phyloP scores from a whole-genome alignment of 208 protist species.

The Crithidia sp. region DNA sequence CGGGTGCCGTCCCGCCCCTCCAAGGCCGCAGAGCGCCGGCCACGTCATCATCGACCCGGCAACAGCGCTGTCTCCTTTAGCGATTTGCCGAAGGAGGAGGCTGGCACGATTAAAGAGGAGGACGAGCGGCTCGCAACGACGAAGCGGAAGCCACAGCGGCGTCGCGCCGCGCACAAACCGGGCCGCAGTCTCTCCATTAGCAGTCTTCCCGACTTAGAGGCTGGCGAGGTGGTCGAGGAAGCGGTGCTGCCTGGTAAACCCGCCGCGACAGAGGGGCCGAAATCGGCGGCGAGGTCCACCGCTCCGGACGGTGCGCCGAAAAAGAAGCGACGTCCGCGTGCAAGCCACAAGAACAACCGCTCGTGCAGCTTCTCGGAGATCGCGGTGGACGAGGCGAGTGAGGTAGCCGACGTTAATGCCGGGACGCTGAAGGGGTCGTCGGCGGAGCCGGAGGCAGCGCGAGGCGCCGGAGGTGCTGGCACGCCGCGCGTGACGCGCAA shows the following conservation, averaged over 20 bases:
- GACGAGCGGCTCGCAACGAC: conserved; percentile 1
- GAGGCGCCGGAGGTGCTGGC: not conserved
- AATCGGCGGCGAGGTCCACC: not conserved
- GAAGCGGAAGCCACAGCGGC: conserved; percentile 18
- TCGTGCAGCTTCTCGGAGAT: conserved; percentile 64
- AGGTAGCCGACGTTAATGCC: conserved; percentile 28
- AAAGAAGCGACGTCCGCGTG: conserved; percentile 34
- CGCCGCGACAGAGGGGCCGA: not conserved
- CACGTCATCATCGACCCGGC: conserved; percentile 16
- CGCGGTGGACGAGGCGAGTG: conserved; percentile 26
- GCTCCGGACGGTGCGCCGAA: not conserved
- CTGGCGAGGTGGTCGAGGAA: conserved; percentile 28
- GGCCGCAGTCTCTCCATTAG: conserved; percentile 31
- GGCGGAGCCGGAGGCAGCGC: conserved; percentile 3
- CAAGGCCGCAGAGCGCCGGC: conserved; percentile 19
- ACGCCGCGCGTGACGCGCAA: conserved; percentile 9
- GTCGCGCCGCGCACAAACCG: conserved; percentile 14
- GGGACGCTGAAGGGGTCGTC: conserved; percentile 5
- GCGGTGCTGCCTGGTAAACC: conserved; percentile 16
- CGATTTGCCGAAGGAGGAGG: conserved; percentile 26
- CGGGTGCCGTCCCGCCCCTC: conserved; percentile 14
- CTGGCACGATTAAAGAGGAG: conserved; percentile 26
- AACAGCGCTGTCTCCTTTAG: conserved; percentile 35
- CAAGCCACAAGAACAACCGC: conserved; percentile 39
- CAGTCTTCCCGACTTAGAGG: conserved; percentile 31